Evolutionary conservation across 495 filamentous ascomycete species (phyloP).

Genomic region (Talaromyces nanjingensis): DNA sequence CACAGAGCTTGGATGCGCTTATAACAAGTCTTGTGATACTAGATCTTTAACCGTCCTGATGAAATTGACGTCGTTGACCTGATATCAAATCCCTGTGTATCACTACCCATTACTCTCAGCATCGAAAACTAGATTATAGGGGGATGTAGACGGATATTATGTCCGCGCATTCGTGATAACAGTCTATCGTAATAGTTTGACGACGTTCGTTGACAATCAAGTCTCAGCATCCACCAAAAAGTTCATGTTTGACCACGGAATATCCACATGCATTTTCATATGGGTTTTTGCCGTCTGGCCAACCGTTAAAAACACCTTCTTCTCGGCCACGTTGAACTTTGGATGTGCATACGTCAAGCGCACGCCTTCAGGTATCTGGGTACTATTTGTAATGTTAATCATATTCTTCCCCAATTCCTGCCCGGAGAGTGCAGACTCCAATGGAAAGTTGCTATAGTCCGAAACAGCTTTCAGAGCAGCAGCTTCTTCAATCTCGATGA

Average conservation of each 20-base stretch:
- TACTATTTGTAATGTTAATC: not conserved
- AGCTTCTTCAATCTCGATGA: conserved; percentile 51
- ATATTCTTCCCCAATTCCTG: not conserved
- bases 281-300: conserved; percentile 7
- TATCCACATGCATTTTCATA: conserved; percentile 8
- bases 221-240: conserved; percentile 8
- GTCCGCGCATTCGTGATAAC: not conserved
- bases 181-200: not conserved
- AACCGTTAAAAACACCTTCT: conserved; percentile 12
- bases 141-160: not conserved
- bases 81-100: not conserved
- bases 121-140: not conserved
- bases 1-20: not conserved
- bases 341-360: conserved; percentile 14
- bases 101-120: not conserved
- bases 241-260: conserved; percentile 11
- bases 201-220: not conserved
- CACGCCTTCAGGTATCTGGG: conserved; percentile 12
- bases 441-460: not conserved
- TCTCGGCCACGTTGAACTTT: conserved; percentile 7
- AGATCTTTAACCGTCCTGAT: not conserved
- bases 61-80: not conserved
- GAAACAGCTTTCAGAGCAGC: not conserved
- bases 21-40: conserved; percentile 6
- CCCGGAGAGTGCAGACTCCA: not conserved